These are phyloP conservation scores for Actinomortierella ambigua DNA, from an alignment of 371 early-diverging fungal species.

Conservation along the genomic window DNA sequence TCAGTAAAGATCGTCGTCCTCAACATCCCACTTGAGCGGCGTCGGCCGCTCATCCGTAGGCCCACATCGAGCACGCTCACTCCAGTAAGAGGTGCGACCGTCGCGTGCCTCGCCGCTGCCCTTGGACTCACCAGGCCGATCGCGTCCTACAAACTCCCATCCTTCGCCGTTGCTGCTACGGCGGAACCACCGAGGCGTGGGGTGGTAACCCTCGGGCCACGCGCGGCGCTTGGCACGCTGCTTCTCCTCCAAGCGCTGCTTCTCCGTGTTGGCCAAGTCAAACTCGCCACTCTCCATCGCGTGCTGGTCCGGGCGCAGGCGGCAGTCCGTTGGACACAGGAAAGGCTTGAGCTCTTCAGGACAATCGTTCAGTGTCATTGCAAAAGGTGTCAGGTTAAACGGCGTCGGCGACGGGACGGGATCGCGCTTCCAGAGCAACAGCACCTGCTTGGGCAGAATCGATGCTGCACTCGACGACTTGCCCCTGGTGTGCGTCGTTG, in stretches of 20 bases:
- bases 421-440: constrained; percentile 70
- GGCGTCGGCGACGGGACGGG: constrained; percentile 56
- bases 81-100: constrained; percentile 54
- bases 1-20: constrained; percentile 49
- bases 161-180: constrained; percentile 58
- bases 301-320: constrained; percentile 81
- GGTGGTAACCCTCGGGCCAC: constrained; percentile 57
- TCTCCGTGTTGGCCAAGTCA: constrained; percentile 68
- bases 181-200: constrained; percentile 79
- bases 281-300: constrained; percentile 75
- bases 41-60: constrained; percentile 31
- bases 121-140: constrained; percentile 27
- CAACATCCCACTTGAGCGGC: constrained; percentile 49
- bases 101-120: constrained; percentile 16
- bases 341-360: constrained; percentile 52
- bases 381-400: constrained; percentile 79
- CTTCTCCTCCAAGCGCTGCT: constrained; percentile 72
- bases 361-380: constrained; percentile 76
- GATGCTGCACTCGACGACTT: constrained; percentile 28
- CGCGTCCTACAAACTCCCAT: constrained; percentile 54
- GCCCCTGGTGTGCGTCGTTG: constrained; percentile 4
- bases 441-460: constrained; percentile 44
- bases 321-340: constrained; percentile 79
- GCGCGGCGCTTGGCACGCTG: constrained; percentile 68
- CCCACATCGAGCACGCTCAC: constrained; percentile 49